A percentile compares a stretch with the other conserved stretches of the same genome.
Conservation (phyloP, 2,329 filamentous ascomycete species). For the Zalaria sp. region DNA sequence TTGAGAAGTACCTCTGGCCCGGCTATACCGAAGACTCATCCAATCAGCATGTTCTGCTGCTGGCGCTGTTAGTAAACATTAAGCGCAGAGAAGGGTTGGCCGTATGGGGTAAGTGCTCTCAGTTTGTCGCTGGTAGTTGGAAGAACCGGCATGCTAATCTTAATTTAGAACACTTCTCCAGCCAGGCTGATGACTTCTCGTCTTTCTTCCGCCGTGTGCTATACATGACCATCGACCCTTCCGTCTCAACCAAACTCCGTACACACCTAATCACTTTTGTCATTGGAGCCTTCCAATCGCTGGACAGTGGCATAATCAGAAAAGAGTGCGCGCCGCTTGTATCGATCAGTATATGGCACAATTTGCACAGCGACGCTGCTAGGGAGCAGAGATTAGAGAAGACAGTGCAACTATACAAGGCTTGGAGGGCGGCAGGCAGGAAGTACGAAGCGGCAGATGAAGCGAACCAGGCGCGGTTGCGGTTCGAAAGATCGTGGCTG, state of each 20-base stretch:
- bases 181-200: slow-evolving; percentile 70
- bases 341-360: slow-evolving; percentile 91
- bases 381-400: slow-evolving; percentile 62
- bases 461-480: slow-evolving; percentile 58
- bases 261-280: slow-evolving; percentile 81
- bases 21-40: slow-evolving; percentile 79
- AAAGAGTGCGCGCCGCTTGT: slow-evolving; percentile 95
- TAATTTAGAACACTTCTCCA: slow-evolving; percentile 50
- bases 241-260: slow-evolving; percentile 35
- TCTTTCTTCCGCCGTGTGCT: slow-evolving; percentile 78
- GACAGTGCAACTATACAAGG: slow-evolving; percentile 63
- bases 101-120: slow-evolving; percentile 53
- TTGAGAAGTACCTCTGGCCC: slow-evolving; percentile 94
- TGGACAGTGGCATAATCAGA: slow-evolving; percentile 76
- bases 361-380: slow-evolving; percentile 63
- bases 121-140: slow-evolving; percentile 6
- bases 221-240: slow-evolving; percentile 56
- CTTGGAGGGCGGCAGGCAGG: slow-evolving; percentile 78
- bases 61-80: slow-evolving; percentile 73
- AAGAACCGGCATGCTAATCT: slow-evolving; percentile 23
- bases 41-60: slow-evolving; percentile 79
- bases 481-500: slow-evolving; percentile 89
- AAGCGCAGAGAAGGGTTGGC: slow-evolving; percentile 78
- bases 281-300: slow-evolving; percentile 81
- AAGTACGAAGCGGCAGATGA: slow-evolving; percentile 81